Percentiles rank a stretch among this genome's conserved stretches.
These are phyloP conservation scores for Russula olivacea DNA, from an alignment of 768 basidiomycete genomes.

Conservation along the genomic window DNA sequence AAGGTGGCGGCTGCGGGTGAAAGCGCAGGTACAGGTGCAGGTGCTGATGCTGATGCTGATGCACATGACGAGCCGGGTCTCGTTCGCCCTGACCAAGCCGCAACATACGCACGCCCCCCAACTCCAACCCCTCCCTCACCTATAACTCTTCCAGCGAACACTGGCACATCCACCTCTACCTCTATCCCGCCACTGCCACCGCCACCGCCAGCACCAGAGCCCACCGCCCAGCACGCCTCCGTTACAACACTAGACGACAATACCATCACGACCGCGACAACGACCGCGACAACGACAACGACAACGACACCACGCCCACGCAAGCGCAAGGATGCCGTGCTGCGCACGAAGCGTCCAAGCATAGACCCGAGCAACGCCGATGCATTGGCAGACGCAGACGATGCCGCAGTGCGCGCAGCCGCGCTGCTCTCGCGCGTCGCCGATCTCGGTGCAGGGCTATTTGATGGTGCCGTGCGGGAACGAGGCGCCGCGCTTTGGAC, in stretches of 20 bases:
- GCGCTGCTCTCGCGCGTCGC: constrained; percentile 14
- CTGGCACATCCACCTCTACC: not conserved
- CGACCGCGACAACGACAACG: not conserved
- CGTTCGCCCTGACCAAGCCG: not conserved
- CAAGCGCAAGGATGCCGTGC: constrained; percentile 18
- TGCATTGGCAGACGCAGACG: constrained; percentile 4
- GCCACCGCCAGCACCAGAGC: not conserved
- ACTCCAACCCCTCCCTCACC: not conserved
- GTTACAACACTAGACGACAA: too few relatives aligned
- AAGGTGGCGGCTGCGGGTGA: not conserved
- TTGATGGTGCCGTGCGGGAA: constrained; percentile 19
- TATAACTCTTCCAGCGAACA: not conserved
- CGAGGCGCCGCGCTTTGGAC: constrained; percentile 15
- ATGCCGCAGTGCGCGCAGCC: constrained; percentile 3
- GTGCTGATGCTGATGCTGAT: not conserved
- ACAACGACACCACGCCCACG: not conserved
- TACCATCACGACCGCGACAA: not conserved
- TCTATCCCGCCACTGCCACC: too few relatives aligned
- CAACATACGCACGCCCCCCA: not conserved
- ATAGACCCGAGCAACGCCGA: not conserved
- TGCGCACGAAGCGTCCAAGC: not conserved
- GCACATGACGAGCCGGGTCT: constrained; percentile 12
- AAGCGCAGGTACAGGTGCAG: not conserved
- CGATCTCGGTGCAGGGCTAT: constrained; percentile 2
- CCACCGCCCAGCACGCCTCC: not conserved